phyloP scores from a whole-genome alignment of 257 asterid species.

The Cinchona pubescens region DNA sequence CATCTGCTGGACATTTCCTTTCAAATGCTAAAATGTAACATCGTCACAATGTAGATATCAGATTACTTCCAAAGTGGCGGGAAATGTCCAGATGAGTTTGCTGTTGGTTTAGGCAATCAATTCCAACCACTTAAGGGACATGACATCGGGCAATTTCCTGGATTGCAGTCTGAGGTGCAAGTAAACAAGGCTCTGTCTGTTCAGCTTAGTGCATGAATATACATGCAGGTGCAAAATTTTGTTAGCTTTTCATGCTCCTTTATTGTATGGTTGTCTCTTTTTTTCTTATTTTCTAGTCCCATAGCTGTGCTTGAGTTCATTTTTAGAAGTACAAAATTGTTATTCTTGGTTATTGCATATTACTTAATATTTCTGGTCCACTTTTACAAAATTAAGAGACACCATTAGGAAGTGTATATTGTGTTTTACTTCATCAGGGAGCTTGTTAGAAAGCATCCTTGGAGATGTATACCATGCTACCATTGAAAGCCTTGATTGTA shows the following conservation, averaged over 20 bases:
- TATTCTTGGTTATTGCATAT: neutral
- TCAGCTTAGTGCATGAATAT: slow-evolving; percentile 42
- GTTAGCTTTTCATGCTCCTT: neutral
- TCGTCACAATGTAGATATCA: slow-evolving; percentile 56
- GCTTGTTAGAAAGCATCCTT: neutral
- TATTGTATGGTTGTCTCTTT: no score
- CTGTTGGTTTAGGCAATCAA: slow-evolving; percentile 61
- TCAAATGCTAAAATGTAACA: slow-evolving; percentile 4
- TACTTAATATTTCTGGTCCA: neutral
- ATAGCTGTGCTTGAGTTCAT: neutral
- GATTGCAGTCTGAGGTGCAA: slow-evolving; percentile 50
- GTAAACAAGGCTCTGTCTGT: slow-evolving; percentile 32
- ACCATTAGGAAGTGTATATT: neutral
- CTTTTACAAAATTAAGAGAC: neutral
- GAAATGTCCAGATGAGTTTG: slow-evolving; percentile 68
- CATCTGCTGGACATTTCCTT: no score
- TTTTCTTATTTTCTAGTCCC: no score
- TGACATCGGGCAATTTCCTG: slow-evolving; percentile 95
- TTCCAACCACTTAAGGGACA: slow-evolving; percentile 64
- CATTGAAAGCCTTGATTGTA: neutral
- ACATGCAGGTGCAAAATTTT: slow-evolving; percentile 2
- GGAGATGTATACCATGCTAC: neutral
- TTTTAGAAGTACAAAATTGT: neutral
- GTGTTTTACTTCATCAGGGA: neutral
- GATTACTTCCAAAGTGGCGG: slow-evolving; percentile 80